phyloP scores from a whole-genome alignment of 129 eudicot species.

The Pulicaria dysenterica region DNA sequence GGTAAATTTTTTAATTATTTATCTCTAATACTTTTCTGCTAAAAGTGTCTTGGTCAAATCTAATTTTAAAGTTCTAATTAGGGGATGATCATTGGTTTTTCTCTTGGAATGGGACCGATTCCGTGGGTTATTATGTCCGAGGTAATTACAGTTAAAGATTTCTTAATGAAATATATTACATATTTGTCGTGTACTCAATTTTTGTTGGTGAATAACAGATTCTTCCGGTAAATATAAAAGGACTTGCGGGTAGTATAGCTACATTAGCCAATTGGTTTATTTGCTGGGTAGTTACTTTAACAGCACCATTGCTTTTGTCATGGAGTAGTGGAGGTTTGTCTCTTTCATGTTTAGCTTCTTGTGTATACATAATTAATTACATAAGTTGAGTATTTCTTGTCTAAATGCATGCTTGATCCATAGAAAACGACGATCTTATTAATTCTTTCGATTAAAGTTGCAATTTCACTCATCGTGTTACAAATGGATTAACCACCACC shows the following conservation, averaged over 20 bases:
- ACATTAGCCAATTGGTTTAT: slow-evolving; percentile 76
- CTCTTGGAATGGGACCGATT: slow-evolving; percentile 96
- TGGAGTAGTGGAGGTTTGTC: slow-evolving; percentile 88
- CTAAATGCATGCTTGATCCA: not conserved
- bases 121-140: slow-evolving; percentile 98
- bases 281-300: slow-evolving; percentile 78
- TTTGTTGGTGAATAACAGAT: slow-evolving; percentile 48
- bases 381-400: too few species aligned
- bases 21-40: not conserved
- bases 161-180: not conserved
- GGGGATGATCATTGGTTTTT: slow-evolving; percentile 78
- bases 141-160: slow-evolving; percentile 37
- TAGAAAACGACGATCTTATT: too few species aligned
- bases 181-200: not conserved
- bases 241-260: slow-evolving; percentile 94
- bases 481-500: not conserved
- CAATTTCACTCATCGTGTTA: not conserved
- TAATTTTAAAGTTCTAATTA: slow-evolving; percentile 24
- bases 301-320: slow-evolving; percentile 73
- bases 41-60: slow-evolving; percentile 19
- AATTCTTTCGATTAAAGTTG: too few species aligned
- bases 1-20: slow-evolving; percentile 52
- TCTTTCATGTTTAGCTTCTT: slow-evolving; percentile 14
- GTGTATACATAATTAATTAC: too few species aligned
- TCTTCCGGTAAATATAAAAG: slow-evolving; percentile 79